These are phyloP conservation scores for Rostrohypoxylon terebratum DNA, from an alignment of 495 filamentous ascomycete species.

Conservation along the genomic window DNA sequence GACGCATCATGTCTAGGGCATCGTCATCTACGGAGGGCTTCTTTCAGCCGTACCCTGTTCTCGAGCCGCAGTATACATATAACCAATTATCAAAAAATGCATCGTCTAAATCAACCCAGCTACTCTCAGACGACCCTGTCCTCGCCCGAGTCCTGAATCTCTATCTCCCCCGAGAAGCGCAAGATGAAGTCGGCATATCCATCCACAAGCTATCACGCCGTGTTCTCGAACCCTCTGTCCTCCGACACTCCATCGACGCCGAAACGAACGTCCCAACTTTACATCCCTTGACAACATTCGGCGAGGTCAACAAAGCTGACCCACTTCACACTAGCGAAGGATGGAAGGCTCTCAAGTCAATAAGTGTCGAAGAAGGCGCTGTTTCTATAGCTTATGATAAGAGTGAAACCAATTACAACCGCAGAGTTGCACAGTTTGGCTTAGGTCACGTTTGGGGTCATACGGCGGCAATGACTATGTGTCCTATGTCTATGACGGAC, in stretches of 20 bases:
- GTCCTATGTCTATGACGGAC: slow-evolving; percentile 8
- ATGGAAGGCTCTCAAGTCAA: not conserved
- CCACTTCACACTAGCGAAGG: not conserved
- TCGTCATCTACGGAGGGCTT: slow-evolving; percentile 3
- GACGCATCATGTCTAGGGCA: not conserved
- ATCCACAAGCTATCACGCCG: not conserved
- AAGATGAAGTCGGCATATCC: not conserved
- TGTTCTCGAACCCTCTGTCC: not conserved
- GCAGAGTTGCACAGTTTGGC: not conserved
- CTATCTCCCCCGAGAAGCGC: not conserved
- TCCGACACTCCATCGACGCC: not conserved
- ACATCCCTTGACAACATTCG: not conserved
- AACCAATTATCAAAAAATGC: not conserved
- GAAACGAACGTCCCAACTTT: not conserved
- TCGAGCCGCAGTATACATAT: not conserved
- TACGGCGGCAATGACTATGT: not conserved
- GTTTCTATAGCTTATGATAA: not conserved
- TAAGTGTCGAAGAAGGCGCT: not conserved
- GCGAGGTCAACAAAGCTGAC: not conserved
- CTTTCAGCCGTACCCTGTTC: not conserved
- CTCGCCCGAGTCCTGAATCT: not conserved
- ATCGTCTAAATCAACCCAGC: not conserved
- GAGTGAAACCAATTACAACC: not conserved
- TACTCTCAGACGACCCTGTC: slow-evolving; percentile 3
- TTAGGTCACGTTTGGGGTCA: not conserved